Percentiles rank a stretch among this genome's conserved stretches.
phyloP scores from a whole-genome alignment of 129 eudicot genomes.

The Pulicaria dysenterica region DNA sequence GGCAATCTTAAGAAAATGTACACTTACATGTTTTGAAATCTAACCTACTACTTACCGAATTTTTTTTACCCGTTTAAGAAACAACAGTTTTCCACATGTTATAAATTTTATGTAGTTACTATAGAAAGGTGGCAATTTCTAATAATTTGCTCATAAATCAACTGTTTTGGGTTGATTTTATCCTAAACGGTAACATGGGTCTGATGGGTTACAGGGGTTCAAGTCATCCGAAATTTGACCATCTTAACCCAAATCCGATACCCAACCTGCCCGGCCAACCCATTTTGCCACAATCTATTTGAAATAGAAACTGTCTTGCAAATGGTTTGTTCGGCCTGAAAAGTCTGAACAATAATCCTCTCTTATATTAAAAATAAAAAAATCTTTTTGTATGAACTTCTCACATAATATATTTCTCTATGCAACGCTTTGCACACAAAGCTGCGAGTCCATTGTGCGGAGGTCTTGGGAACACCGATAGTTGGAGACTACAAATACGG shows the following conservation, averaged over 20 bases:
- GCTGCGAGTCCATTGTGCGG: conserved; percentile 97
- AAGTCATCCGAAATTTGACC: background rate
- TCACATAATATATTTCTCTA: background rate
- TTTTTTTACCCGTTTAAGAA: background rate
- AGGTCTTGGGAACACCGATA: conserved; percentile 96
- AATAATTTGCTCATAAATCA: background rate
- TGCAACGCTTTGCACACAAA: conserved; percentile 27
- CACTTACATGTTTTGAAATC: background rate
- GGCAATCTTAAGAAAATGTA: background rate
- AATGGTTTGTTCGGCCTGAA: conserved; percentile 10
- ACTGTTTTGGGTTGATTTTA: background rate
- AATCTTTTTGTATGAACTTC: background rate
- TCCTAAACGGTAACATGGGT: background rate
- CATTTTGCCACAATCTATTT: background rate
- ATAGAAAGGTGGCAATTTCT: background rate
- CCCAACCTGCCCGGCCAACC: background rate
- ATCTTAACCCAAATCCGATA: background rate
- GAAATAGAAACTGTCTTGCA: background rate
- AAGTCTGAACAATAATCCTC: conserved; percentile 2
- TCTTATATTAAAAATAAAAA: background rate
- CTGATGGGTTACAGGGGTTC: background rate
- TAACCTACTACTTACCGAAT: background rate
- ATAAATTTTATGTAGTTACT: background rate
- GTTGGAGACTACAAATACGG: conserved; percentile 99
- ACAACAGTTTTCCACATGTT: background rate